Conservation (phyloP, 306 rosid genomes). For the Senna siamea region DNA sequence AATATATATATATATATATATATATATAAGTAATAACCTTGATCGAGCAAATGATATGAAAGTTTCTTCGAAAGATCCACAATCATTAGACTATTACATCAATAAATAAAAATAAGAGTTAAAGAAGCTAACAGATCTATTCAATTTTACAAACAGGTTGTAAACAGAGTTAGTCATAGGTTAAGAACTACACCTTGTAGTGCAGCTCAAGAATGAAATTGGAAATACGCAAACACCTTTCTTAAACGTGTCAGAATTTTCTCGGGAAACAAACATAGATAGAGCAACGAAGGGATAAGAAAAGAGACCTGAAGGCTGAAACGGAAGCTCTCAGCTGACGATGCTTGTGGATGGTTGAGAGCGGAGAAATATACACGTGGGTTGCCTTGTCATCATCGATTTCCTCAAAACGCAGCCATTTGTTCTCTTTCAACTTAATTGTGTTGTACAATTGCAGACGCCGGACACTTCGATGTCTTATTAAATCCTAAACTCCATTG, state of each 20-base stretch:
- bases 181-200: background rate
- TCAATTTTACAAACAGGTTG: background rate
- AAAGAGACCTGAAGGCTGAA: constrained; percentile 18
- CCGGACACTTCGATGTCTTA: background rate
- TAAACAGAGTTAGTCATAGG: background rate
- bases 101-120: background rate
- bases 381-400: constrained; percentile 57
- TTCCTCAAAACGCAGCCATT: constrained; percentile 17
- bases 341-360: background rate
- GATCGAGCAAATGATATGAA: no score
- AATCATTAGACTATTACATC: background rate
- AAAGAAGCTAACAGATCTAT: background rate
- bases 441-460: background rate
- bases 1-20: no score
- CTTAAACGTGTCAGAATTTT: background rate
- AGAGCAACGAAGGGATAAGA: background rate
- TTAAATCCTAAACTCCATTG: no score
- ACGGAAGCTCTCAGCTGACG: background rate
- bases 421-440: background rate
- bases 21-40: no score
- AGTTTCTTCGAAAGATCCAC: no score
- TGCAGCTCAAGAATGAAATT: background rate
- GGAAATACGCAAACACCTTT: background rate
- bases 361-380: constrained; percentile 33
- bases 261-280: constrained; percentile 20